Percentiles rank a stretch among this genome's conserved stretches.
These are phyloP conservation scores for Neurospora sp. DNA, from an alignment of 495 filamentous ascomycete genomes.

Conservation along the genomic window DNA sequence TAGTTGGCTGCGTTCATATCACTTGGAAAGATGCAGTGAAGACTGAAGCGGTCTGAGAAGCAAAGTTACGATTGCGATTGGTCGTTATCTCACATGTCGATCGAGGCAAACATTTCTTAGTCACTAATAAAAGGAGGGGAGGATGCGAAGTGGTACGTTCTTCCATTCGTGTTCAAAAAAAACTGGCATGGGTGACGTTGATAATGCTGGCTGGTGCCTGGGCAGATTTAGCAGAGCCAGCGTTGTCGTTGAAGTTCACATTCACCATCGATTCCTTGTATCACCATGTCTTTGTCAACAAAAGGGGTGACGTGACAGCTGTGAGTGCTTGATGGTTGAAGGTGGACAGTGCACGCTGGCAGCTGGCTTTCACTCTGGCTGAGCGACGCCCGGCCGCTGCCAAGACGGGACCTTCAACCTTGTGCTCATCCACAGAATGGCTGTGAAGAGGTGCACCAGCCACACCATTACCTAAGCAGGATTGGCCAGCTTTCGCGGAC, in stretches of 20 bases:
- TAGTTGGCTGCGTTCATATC: not conserved
- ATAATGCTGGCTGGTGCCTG: not conserved
- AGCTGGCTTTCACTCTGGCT: not conserved
- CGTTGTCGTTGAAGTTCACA: not conserved
- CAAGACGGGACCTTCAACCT: not conserved
- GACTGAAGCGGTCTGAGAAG: not conserved
- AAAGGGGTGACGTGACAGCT: not conserved
- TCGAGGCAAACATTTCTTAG: not conserved
- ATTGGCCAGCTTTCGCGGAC: constrained; percentile 1
- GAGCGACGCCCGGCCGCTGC: not conserved
- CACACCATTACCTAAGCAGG: constrained; percentile 7
- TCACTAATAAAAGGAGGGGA: not conserved
- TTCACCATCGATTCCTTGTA: not conserved
- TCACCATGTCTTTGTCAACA: not conserved
- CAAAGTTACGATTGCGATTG: not conserved
- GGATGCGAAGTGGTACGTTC: not conserved
- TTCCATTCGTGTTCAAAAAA: not conserved
- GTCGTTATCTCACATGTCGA: not conserved
- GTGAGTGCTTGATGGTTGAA: not conserved
- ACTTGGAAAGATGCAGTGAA: not conserved
- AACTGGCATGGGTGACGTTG: not conserved
- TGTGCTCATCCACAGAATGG: not conserved
- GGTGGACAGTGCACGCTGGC: not conserved
- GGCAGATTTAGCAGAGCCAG: not conserved
- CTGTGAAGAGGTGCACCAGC: constrained; percentile 2